phyloP scores from a whole-genome alignment of 2,329 filamentous ascomycete genomes.

The Penicillium freii region DNA sequence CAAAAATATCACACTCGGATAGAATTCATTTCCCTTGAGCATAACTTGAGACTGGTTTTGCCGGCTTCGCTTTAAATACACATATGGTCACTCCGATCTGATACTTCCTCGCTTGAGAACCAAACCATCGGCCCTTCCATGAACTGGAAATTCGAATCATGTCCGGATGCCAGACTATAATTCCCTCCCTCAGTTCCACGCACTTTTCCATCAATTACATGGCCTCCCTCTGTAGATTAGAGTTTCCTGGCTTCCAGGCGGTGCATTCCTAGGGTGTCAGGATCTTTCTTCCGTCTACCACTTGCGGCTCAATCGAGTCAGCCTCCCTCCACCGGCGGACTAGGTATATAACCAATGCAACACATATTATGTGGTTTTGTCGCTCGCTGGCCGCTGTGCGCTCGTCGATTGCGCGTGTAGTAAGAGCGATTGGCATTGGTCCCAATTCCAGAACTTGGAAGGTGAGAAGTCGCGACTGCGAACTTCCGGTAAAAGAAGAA shows the following conservation, averaged over 20 bases:
- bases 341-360: background rate
- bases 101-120: background rate
- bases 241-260: background rate
- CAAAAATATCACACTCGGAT: background rate
- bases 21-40: background rate
- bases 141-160: background rate
- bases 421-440: background rate
- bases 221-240: background rate
- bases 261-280: background rate
- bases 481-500: background rate
- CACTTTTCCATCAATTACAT: background rate
- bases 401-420: no score
- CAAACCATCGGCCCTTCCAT: background rate
- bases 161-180: background rate
- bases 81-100: background rate
- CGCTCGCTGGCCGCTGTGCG: background rate
- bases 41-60: background rate
- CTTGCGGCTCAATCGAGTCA: background rate
- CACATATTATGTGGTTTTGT: background rate
- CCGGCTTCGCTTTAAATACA: background rate
- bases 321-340: no score
- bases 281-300: background rate
- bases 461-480: background rate
- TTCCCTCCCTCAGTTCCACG: background rate
- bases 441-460: no score